Evolutionary conservation across 2,329 filamentous ascomycete species (phyloP), one percentile per base, ranked within the genome.

Genomic region (Bipolaris zeicola): DNA sequence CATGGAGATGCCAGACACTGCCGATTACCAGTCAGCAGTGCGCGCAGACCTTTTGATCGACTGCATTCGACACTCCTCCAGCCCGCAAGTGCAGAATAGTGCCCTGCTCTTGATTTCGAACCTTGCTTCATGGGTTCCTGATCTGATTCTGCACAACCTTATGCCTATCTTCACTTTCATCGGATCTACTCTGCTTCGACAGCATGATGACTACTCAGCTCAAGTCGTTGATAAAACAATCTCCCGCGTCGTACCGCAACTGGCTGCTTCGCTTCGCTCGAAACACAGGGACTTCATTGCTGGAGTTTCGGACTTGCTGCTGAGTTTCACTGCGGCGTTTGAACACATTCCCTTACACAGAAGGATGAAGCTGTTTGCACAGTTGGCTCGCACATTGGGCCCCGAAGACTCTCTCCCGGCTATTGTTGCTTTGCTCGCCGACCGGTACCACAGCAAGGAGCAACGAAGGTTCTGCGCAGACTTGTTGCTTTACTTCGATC

Each of bases 161-260:
- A 99, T 99, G 95, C 95, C 95, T 11, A 94, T 99, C 50, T 99
- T 99, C 78, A 98, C 95, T 0, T 97, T 98, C 73, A 97, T 98
- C 89, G 92, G 94, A 39, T 90, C 89, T 41, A 96, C 91, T 3
- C 89, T 97, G 18, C 83, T 99, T 47, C 88, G 91, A 46, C 94
- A 97, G 78, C 92, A 91, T 66, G 96, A 99, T 68, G 94, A 98
- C 67, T 98, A 97, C 78, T 98, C 95, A 20, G 92, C 93, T 11
- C 91, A 96, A 73, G 94, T 99, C 31, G 94, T 97, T 55, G 92
- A 96, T 68, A 92, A 86, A 80, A 98, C 95, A 1, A 93, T 99
- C 66, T 91, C 92, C 60, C 90, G 94, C 67, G 93, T 99, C 20
- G 91, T 99, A 28, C 96, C 96, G 22, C 92, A 94, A 13, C 81